phyloP scores from a whole-genome alignment of 345 rosid species.

The Moricandia arvensis region DNA sequence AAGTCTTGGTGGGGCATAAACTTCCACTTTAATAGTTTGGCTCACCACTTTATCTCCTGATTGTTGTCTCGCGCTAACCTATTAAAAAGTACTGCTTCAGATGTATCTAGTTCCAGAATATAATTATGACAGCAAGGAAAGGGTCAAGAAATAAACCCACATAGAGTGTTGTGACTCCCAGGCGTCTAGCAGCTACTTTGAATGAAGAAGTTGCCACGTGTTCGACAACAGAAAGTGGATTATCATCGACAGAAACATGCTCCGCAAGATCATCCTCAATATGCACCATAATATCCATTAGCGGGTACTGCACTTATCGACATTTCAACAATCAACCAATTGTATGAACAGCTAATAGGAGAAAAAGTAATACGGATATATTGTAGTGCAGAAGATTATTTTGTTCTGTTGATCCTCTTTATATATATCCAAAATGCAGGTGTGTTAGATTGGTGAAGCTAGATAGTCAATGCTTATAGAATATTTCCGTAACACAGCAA shows the following conservation, averaged over 20 bases:
- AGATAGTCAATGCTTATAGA: not conserved
- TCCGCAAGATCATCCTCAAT: constrained; percentile 69
- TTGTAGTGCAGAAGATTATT: not conserved
- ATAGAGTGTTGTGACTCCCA: constrained; percentile 77
- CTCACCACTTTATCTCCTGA: constrained; percentile 75
- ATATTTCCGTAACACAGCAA: not conserved
- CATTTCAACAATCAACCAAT: constrained; percentile 7
- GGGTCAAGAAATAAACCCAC: constrained; percentile 48
- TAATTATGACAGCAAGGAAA: constrained; percentile 8
- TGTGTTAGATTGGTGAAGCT: constrained; percentile 11
- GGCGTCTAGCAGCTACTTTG: constrained; percentile 60
- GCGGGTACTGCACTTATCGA: constrained; percentile 59
- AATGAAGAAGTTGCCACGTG: constrained; percentile 47
- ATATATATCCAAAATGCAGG: constrained; percentile 7
- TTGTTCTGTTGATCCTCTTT: not conserved
- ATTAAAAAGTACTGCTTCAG: constrained; percentile 32
- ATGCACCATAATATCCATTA: constrained; percentile 71
- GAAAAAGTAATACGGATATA: not conserved
- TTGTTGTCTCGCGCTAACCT: constrained; percentile 79
- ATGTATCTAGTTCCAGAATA: constrained; percentile 23
- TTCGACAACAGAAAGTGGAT: constrained; percentile 44
- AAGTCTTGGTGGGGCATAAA: constrained; percentile 72
- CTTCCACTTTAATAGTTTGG: constrained; percentile 79
- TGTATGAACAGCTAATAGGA: not conserved
- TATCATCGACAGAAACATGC: constrained; percentile 44